Base-by-base conservation (phyloP, 768 basidiomycete genomes). In the Leccinum olivaceopallidum region DNA sequence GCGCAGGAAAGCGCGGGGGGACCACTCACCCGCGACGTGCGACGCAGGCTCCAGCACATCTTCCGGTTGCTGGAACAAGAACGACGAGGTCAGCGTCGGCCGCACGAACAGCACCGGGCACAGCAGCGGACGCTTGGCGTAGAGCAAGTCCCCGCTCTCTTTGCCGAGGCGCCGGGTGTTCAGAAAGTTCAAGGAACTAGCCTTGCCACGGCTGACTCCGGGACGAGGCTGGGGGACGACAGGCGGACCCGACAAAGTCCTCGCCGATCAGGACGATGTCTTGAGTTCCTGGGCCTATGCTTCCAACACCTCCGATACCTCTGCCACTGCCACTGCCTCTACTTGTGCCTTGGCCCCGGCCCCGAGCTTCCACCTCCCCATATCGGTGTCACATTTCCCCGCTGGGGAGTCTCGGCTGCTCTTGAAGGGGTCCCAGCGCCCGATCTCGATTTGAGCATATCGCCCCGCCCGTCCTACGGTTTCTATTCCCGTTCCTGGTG, bases 51-150 rank as follows among this genome's bases (percentile, higher is more conserved):
- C 73, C 36, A 90, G 69, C 14, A 90, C 73, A 16, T 89, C 89
- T 47, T 89, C 87, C 54, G 87, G 80, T 9, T 78, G 56, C 37
- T 73, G 63, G 84, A 93, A 75, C 77, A 80, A 58, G 67, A 81
- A 42, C 8, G 39, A 71, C 56, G 81, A 75, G 2, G 81, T 83
- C 48, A 80, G 56, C 12, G 79, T 76, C 0, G 88, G 84, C 18
- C 78, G 85, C 14, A 93, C 89, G 64, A 94, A 93, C 14, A 75
- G 75, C 63, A 94, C 76, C 0, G 90, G 91, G n/a, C 78, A 77
- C 18, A 92, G 76, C 0, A 85, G 75, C 2, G 88, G 89, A 28
- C 90, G 75, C 47, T 85, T 82, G 26, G 80, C 73, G 60, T 82
- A 79, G 8, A 89, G 75, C 48, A 87, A 66, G 26, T 76, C 26